Evolutionary conservation across 192 early-diverging fungal genomes (phyloP), one percentile per base, ranked within the genome.

Genomic region (Spizellomyces sp.): DNA sequence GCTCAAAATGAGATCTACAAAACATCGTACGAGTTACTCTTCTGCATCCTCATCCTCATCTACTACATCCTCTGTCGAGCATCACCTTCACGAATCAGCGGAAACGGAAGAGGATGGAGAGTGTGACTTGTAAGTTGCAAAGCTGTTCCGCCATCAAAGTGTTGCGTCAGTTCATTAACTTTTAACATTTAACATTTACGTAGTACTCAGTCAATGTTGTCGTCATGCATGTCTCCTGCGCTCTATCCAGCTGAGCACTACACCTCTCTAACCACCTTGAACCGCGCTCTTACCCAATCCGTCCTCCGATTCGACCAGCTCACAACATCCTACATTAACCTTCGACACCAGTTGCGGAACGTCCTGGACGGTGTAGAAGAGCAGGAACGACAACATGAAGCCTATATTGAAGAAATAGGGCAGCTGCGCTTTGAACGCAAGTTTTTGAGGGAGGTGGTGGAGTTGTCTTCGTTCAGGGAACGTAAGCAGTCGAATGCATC

Each of bases 371-470:
- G 46, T 46, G 63, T 65, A 6, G 45, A 43, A 19, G 63, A 65
- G 46, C 63, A 65, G 15, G 63, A 65, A 27, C 42, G 12, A 12
- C 15, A 43, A 15, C 45, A 65, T 27, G 63, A 65, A 41, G n/a
- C 10, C 6, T 65, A 46, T 48, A 48, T 65, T n/a, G 63, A 65
- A 48, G 44, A 65, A 65, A 65, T 65, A 6, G n/a, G 17, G 22
- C 63, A 65, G 27, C 45, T 65, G 36, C 63, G 63, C 41, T 65
- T 65, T 65, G 63, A 65, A 47, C 63, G 63, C 42, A 65, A 65
- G 45, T 65, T 65, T 48, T 46, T 65, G 22, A 12, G 46, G 17
- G 63, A 65, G 15, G 63, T 65, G n/a, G 63, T 65, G 5, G 44
- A 65, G 45, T 15, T 65, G 63, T 47, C 59, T 41, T 36, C 22